phyloP scores from a whole-genome alignment of 306 rosid species.

The Sesbania bispinosa region DNA sequence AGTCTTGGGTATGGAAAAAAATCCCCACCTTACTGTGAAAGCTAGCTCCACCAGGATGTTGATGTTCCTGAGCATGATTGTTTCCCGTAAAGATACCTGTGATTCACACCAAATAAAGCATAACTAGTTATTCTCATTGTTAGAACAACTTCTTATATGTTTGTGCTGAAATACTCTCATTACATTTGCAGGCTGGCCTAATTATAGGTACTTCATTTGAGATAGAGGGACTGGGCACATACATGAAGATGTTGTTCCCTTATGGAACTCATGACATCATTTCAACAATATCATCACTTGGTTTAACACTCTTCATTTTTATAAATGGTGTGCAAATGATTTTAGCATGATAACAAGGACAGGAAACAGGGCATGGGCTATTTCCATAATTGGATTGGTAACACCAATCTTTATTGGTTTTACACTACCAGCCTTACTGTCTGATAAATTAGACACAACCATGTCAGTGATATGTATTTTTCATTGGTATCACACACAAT shows the following conservation, averaged over 20 bases:
- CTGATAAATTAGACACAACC: background rate
- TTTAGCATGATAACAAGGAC: constrained; percentile 35
- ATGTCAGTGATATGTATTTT: background rate
- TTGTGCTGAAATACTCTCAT: no score
- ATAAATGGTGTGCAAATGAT: constrained; percentile 55
- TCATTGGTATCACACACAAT: background rate
- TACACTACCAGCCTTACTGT: background rate
- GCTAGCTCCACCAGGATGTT: no score
- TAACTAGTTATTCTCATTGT: no score
- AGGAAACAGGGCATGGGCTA: constrained; percentile 41
- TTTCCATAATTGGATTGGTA: constrained; percentile 18
- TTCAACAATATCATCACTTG: constrained; percentile 31
- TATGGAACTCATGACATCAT: constrained; percentile 39
- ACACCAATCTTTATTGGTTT: background rate
- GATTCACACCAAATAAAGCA: no score
- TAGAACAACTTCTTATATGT: no score
- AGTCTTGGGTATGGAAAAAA: no score
- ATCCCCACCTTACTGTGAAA: no score
- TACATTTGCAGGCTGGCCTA: constrained; percentile 46
- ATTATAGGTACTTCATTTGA: constrained; percentile 30
- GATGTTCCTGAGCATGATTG: no score
- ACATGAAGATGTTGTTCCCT: constrained; percentile 21
- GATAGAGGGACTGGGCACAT: background rate
- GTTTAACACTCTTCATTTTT: constrained; percentile 40
- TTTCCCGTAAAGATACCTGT: no score